A percentile compares a stretch with the other conserved stretches of the same genome.
Evolutionary conservation across 805 yeast genomes (phyloP).

Genomic region (Ogataea zsoltii): DNA sequence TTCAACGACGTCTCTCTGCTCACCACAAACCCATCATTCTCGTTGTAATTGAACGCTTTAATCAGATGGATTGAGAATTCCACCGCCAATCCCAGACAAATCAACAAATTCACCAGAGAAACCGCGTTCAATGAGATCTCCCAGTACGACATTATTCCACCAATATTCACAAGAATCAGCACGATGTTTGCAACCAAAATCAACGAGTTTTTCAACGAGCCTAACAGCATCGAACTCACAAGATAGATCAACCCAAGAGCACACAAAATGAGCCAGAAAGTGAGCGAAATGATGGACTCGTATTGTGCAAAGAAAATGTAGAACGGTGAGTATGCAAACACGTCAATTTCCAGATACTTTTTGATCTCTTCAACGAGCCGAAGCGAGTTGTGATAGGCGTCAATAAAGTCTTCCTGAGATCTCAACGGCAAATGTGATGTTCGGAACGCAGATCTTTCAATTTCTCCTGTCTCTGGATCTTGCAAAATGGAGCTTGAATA

Average conservation of each 20-base stretch:
- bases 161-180: slow-evolving; percentile 68
- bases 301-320: slow-evolving; percentile 93
- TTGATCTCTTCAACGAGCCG: slow-evolving; percentile 63
- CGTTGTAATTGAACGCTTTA: slow-evolving; percentile 59
- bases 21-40: slow-evolving; percentile 7
- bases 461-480: slow-evolving; percentile 37
- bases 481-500: slow-evolving; percentile 61
- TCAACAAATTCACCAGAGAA: slow-evolving; percentile 81
- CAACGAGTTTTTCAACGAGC: slow-evolving; percentile 61
- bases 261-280: slow-evolving; percentile 51
- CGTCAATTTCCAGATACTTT: slow-evolving; percentile 41
- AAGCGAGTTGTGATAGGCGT: slow-evolving; percentile 71
- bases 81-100: slow-evolving; percentile 91
- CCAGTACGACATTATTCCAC: slow-evolving; percentile 78
- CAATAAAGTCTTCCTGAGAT: slow-evolving; percentile 82
- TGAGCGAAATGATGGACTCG: slow-evolving; percentile 57
- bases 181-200: slow-evolving; percentile 58
- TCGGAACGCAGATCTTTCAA: slow-evolving; percentile 69
- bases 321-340: slow-evolving; percentile 92
- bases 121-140: slow-evolving; percentile 83
- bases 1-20: slow-evolving; percentile 8
- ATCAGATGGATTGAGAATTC: slow-evolving; percentile 91
- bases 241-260: slow-evolving; percentile 54
- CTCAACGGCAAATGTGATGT: slow-evolving; percentile 76
- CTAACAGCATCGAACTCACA: slow-evolving; percentile 59